Conservation (phyloP, 164 flowering plant genomes). For the Sedum album region DNA sequence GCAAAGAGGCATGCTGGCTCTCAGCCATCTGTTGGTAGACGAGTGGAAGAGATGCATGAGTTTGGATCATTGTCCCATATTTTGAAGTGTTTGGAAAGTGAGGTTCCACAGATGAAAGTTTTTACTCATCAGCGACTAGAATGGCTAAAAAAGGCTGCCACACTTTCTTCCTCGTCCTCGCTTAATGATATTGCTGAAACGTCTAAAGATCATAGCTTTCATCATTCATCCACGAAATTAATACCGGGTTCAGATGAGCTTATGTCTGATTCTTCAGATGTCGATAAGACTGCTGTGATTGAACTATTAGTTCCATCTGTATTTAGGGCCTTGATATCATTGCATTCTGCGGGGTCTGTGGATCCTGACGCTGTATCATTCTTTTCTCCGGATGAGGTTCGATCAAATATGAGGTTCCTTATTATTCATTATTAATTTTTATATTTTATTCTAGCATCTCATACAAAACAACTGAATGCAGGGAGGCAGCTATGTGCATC, state of each 20-base stretch:
- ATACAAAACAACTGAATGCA: slow-evolving; percentile 13
- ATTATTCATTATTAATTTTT: background rate
- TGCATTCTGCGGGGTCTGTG: slow-evolving; percentile 80
- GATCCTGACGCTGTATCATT: slow-evolving; percentile 96
- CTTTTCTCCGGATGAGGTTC: slow-evolving; percentile 97
- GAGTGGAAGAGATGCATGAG: slow-evolving; percentile 40
- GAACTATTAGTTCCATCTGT: slow-evolving; percentile 73
- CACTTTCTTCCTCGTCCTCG: slow-evolving; percentile 33
- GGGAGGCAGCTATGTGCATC: slow-evolving; percentile 90
- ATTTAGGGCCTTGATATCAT: slow-evolving; percentile 74
- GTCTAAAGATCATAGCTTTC: slow-evolving; percentile 40
- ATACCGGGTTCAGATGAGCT: slow-evolving; percentile 29
- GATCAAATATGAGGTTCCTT: background rate
- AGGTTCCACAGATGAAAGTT: slow-evolving; percentile 46
- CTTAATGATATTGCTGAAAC: slow-evolving; percentile 34
- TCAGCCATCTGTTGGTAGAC: slow-evolving; percentile 16
- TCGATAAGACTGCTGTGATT: slow-evolving; percentile 61
- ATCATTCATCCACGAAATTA: slow-evolving; percentile 30
- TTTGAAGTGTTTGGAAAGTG: slow-evolving; percentile 44
- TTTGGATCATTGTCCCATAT: slow-evolving; percentile 47
- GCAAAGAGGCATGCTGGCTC: slow-evolving; percentile 49
- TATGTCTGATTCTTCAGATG: slow-evolving; percentile 11
- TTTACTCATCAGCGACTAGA: slow-evolving; percentile 64
- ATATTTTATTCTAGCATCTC: background rate
- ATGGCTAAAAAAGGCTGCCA: slow-evolving; percentile 77